Evolutionary conservation across 352 stramenopile species (phyloP), one percentile per base, ranked within the genome.

Genomic region (Poterioochromonas sp.): DNA sequence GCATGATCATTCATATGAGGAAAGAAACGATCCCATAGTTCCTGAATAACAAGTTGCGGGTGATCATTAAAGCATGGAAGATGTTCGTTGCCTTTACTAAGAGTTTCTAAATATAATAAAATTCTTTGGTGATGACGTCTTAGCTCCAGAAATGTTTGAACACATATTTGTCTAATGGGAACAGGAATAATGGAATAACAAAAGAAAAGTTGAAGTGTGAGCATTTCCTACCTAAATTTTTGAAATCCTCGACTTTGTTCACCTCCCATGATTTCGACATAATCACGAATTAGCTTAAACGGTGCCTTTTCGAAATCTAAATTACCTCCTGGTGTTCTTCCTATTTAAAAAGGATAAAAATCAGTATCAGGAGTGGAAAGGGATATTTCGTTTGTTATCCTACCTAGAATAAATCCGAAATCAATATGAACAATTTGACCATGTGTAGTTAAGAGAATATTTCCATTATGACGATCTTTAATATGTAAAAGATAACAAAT

Each of bases 211-310:
- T n/a, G n/a, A n/a, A n/a, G n/a, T n/a, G n/a, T n/a, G n/a, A n/a
- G n/a, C n/a, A n/a, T n/a, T n/a, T n/a, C n/a, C n/a, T n/a, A n/a
- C n/a, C n/a, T n/a, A n/a, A n/a, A n/a, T n/a, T n/a, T n/a, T n/a
- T n/a, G n/a, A n/a, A n/a, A n/a, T n/a, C n/a, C n/a, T n/a, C n/a
- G n/a, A n/a, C n/a, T n/a, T n/a, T n/a, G n/a, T n/a, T n/a, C n/a
- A n/a, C n/a, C n/a, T n/a, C n/a, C n/a, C n/a, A n/a, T 85, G 20
- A 97, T 89, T 73, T 94, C 85, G 73, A 95, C 91, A 82, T 97
- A 96, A 78, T 98, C 92, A 32, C 88, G 87, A 12, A 90, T 97
- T 18, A 97, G 85, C 82, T 98, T 98, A 84, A 98, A 98, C 0
- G 93, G 90, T 35, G 93, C 93, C 51, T 85, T 86, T 86, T 98